Evolutionary conservation across 768 basidiomycete species (phyloP).

Genomic region (Saitozyma sp.): DNA sequence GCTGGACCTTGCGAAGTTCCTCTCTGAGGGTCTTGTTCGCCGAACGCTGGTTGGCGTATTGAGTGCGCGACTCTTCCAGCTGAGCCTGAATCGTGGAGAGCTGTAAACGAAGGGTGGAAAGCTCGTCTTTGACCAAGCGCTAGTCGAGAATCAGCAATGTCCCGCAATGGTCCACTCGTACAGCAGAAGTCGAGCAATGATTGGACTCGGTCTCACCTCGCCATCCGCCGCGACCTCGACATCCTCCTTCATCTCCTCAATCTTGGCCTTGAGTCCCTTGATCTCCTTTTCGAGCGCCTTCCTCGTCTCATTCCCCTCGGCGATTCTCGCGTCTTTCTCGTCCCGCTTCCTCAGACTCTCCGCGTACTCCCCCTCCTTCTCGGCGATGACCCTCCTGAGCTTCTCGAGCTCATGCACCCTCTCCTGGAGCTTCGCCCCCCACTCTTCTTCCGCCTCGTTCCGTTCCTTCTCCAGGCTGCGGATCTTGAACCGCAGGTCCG

Average conservation of each 20-base stretch:
- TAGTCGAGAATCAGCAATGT: slow-evolving; percentile 29
- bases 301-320: slow-evolving; percentile 55
- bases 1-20: slow-evolving; percentile 92
- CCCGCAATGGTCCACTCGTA: not conserved
- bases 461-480: slow-evolving; percentile 74
- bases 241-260: slow-evolving; percentile 56
- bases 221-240: slow-evolving; percentile 51
- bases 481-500: slow-evolving; percentile 69
- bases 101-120: slow-evolving; percentile 29
- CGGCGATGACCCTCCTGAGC: slow-evolving; percentile 63
- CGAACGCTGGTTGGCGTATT: slow-evolving; percentile 68
- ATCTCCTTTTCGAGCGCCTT: slow-evolving; percentile 52
- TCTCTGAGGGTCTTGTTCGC: slow-evolving; percentile 90
- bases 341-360: slow-evolving; percentile 56
- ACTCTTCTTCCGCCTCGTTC: slow-evolving; percentile 81
- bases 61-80: slow-evolving; percentile 69
- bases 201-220: slow-evolving; percentile 52
- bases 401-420: slow-evolving; percentile 76
- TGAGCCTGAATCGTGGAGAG: slow-evolving; percentile 62
- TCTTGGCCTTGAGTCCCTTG: slow-evolving; percentile 49
- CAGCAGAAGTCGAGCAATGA: too few relatives aligned
- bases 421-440: slow-evolving; percentile 79
- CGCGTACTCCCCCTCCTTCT: slow-evolving; percentile 64
- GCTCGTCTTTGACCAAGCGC: slow-evolving; percentile 55
- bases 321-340: slow-evolving; percentile 62